A percentile compares a stretch with the other conserved stretches of the same genome.
Conservation (phyloP, 768 basidiomycete genomes). For the Kwoniella botswanensis region DNA sequence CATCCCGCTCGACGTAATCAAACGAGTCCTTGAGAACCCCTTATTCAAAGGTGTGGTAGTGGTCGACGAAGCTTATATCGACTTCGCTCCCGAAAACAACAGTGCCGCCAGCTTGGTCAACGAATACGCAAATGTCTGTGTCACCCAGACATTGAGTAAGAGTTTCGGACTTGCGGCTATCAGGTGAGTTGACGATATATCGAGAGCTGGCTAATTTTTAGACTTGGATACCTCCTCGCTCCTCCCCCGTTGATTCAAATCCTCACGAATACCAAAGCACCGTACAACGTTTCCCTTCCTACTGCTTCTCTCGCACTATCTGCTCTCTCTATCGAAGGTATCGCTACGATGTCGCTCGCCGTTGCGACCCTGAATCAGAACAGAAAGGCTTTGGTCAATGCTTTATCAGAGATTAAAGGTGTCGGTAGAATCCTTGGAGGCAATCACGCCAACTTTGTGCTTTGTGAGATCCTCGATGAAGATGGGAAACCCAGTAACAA, state of each 20-base stretch:
- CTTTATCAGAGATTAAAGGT: constrained; percentile 62
- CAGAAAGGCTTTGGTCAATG: constrained; percentile 65
- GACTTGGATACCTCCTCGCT: constrained; percentile 86
- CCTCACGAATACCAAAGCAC: constrained; percentile 92
- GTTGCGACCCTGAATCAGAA: constrained; percentile 66
- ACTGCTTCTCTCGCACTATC: constrained; percentile 80
- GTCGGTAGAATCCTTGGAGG: constrained; percentile 73
- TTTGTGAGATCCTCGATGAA: constrained; percentile 73
- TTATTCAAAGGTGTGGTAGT: constrained; percentile 88
- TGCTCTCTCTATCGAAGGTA: constrained; percentile 72
- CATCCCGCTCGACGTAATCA: constrained; percentile 73
- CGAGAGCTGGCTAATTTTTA: constrained; percentile 54
- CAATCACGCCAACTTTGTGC: constrained; percentile 86
- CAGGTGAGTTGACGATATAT: constrained; percentile 64
- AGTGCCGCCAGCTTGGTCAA: constrained; percentile 74
- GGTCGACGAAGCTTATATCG: constrained; percentile 97
- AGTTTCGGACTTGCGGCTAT: constrained; percentile 95
- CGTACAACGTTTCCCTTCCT: constrained; percentile 93
- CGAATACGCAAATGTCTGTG: constrained; percentile 84
- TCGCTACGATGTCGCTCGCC: constrained; percentile 71
- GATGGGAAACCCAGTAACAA: constrained; percentile 53
- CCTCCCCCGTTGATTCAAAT: constrained; percentile 89
- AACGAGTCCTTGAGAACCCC: constrained; percentile 73
- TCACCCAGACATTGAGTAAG: constrained; percentile 97
- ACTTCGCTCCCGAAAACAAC: constrained; percentile 72